phyloP scores from a whole-genome alignment of 164 flowering plant species.

The Vitis labrusca region DNA sequence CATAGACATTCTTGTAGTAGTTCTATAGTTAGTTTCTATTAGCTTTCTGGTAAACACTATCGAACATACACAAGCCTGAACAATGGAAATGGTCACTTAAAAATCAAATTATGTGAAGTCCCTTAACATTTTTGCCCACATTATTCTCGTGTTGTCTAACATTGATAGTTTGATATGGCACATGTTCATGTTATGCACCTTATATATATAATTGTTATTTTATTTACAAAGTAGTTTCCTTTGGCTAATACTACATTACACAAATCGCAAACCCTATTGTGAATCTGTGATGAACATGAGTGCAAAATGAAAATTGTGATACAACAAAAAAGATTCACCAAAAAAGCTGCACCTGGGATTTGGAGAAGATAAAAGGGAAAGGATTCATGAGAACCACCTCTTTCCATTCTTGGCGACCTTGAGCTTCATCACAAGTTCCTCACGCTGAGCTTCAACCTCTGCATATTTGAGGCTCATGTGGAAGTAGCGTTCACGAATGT shows the following conservation, averaged over 20 bases:
- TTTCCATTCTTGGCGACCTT: slow-evolving; percentile 45
- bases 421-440: slow-evolving; percentile 88
- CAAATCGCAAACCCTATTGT: not conserved
- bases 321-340: not conserved
- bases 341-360: not conserved
- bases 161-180: too few species aligned
- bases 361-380: not conserved
- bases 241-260: not conserved
- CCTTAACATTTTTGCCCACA: too few species aligned
- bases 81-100: too few species aligned
- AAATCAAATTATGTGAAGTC: too few species aligned
- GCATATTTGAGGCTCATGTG: slow-evolving; percentile 90
- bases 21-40: too few species aligned
- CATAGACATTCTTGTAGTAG: too few species aligned
- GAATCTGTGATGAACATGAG: not conserved
- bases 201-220: too few species aligned
- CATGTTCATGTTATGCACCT: too few species aligned
- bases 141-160: too few species aligned
- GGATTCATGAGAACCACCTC: slow-evolving; percentile 57
- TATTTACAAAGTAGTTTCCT: not conserved
- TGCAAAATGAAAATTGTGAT: slow-evolving; percentile 4
- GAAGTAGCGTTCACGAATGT: slow-evolving; percentile 76
- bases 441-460: slow-evolving; percentile 81
- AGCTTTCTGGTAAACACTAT: too few species aligned
- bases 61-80: too few species aligned